These are phyloP conservation scores for Hemisphaericaspora xylanilytica DNA, from an alignment of 1,139 yeast genomes.

Conservation along the genomic window DNA sequence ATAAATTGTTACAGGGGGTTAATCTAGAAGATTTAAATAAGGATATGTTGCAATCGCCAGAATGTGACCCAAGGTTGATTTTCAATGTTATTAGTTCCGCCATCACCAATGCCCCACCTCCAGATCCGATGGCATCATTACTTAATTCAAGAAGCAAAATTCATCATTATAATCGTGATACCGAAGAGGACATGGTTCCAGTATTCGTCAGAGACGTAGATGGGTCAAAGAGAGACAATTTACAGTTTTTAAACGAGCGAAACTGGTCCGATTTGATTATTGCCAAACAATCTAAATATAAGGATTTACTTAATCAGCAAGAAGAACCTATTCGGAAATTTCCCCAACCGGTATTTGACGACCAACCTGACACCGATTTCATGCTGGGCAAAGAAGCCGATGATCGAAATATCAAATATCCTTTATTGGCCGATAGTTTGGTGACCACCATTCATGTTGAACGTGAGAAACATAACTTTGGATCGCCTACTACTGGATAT, in stretches of 20 bases:
- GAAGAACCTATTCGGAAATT: slow-evolving; percentile 19
- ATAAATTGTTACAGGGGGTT: slow-evolving; percentile 19
- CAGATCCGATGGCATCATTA: slow-evolving; percentile 75
- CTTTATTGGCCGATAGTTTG: slow-evolving; percentile 56
- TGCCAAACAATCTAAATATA: slow-evolving; percentile 36
- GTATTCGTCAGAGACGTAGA: slow-evolving; percentile 64
- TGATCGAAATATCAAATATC: slow-evolving; percentile 40
- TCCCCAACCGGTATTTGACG: slow-evolving; percentile 29
- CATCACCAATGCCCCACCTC: slow-evolving; percentile 90
- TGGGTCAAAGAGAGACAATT: slow-evolving; percentile 52
- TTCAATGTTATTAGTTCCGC: slow-evolving; percentile 87
- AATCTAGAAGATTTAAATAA: slow-evolving; percentile 35
- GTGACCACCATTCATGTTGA: slow-evolving; percentile 76
- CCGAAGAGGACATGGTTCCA: slow-evolving; percentile 81
- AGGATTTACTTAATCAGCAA: slow-evolving; percentile 16
- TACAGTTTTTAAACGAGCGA: slow-evolving; percentile 69
- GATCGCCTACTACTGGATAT: slow-evolving; percentile 62
- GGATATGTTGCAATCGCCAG: slow-evolving; percentile 49
- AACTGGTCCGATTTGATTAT: slow-evolving; percentile 62
- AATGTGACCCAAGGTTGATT: slow-evolving; percentile 71
- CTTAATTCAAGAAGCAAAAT: slow-evolving; percentile 61
- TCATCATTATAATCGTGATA: slow-evolving; percentile 61
- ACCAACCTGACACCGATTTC: slow-evolving; percentile 9
- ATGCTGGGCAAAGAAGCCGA: slow-evolving; percentile 13
- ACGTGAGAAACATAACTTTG: slow-evolving; percentile 47